These are phyloP conservation scores for Viridothelium virens DNA, from an alignment of 495 filamentous ascomycete genomes.

Conservation along the genomic window DNA sequence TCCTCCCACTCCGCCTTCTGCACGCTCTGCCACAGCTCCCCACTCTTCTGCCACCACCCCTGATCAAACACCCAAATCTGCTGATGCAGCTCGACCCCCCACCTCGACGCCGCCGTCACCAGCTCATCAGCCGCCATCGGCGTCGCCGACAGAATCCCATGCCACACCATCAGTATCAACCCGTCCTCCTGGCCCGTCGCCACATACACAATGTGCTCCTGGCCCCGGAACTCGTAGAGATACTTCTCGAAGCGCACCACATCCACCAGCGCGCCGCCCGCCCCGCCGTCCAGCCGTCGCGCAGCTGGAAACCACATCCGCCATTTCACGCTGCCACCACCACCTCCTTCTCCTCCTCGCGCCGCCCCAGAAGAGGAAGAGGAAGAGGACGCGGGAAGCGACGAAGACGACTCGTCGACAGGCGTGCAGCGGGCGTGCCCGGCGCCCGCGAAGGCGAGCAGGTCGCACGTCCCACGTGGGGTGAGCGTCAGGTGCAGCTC, in stretches of 20 bases:
- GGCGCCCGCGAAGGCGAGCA: constrained; percentile 45
- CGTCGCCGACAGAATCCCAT: constrained; percentile 44
- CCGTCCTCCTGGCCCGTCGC: constrained; percentile 45
- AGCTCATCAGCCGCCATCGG: constrained; percentile 43
- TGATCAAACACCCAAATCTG: constrained; percentile 60
- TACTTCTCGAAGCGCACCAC: constrained; percentile 47
- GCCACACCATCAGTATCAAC: constrained; percentile 27
- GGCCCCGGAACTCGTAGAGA: constrained; percentile 43
- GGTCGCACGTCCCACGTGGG: constrained; percentile 31
- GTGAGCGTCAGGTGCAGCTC: constrained; percentile 43
- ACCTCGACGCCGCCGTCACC: constrained; percentile 44
- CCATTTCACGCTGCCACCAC: constrained; percentile 39
- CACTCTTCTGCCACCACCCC: constrained; percentile 52
- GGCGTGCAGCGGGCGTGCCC: constrained; percentile 40
- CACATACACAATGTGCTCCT: constrained; percentile 48
- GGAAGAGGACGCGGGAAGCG: too few relatives aligned
- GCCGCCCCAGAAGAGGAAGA: too few relatives aligned
- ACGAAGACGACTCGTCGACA: too few relatives aligned
- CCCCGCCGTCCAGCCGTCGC: constrained; percentile 41
- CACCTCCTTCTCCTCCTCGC: too few relatives aligned
- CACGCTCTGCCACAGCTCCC: constrained; percentile 50
- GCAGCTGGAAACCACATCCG: constrained; percentile 43
- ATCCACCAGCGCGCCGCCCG: constrained; percentile 39
- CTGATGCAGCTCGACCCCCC: constrained; percentile 45
- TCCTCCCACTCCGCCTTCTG: constrained; percentile 52